A percentile compares a stretch with the other conserved stretches of the same genome.
Conservation (phyloP, 495 filamentous ascomycete genomes). For the Trichoderma reesei region DNA sequence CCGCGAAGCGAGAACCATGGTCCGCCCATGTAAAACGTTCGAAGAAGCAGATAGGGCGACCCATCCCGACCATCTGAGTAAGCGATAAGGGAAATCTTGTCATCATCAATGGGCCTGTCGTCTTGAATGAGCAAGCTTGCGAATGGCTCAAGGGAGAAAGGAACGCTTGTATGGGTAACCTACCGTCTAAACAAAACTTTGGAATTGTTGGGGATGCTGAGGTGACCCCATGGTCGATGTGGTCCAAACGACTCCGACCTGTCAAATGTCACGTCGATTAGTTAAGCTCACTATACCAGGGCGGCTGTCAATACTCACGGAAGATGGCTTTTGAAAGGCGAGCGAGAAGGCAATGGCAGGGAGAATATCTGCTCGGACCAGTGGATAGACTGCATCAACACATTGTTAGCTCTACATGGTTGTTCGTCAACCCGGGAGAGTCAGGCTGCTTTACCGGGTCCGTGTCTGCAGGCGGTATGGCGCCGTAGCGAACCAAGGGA, state of each 20-base stretch:
- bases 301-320: background rate
- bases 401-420: background rate
- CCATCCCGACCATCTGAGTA: constrained; percentile 32
- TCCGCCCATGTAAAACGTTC: constrained; percentile 26
- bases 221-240: constrained; percentile 31
- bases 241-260: constrained; percentile 29
- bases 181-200: constrained; percentile 44
- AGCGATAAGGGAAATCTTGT: constrained; percentile 38
- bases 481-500: constrained; percentile 21
- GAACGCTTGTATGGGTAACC: background rate
- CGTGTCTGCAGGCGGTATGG: constrained; percentile 19
- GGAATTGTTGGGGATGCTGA: constrained; percentile 33
- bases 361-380: constrained; percentile 52
- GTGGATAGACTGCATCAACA: constrained; percentile 23
- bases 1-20: constrained; percentile 39
- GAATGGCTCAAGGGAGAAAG: background rate
- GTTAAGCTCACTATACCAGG: background rate
- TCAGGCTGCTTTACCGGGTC: constrained; percentile 20
- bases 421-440: background rate
- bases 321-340: constrained; percentile 31
- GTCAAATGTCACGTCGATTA: background rate
- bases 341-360: constrained; percentile 38
- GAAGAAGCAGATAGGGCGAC: constrained; percentile 33
- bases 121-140: background rate
- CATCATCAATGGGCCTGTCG: constrained; percentile 40